phyloP scores from a whole-genome alignment of 306 rosid genomes.

The Quercus aquifolioides region DNA sequence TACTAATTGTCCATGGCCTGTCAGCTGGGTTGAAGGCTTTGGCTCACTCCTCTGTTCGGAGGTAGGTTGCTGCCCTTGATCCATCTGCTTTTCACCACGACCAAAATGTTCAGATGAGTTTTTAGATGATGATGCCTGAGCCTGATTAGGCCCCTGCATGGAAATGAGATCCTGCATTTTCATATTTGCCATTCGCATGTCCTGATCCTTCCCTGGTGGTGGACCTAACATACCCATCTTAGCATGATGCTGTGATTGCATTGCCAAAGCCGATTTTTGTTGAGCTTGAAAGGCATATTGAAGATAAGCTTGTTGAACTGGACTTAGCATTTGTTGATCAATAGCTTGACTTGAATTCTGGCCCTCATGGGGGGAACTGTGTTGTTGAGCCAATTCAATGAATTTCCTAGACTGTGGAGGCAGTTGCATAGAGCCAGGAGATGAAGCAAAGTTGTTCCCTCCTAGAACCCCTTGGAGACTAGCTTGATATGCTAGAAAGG shows the following conservation, averaged over 20 bases:
- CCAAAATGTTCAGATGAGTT: conserved; percentile 59
- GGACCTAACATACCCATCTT: conserved; percentile 71
- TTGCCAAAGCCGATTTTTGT: conserved; percentile 70
- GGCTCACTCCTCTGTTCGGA: conserved; percentile 64
- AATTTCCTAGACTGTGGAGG: conserved; percentile 80
- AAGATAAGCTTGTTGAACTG: conserved; percentile 75
- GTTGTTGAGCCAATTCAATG: conserved; percentile 67
- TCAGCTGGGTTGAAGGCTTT: conserved; percentile 56
- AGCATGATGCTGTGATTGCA: conserved; percentile 79
- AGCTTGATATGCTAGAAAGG: conserved; percentile 70
- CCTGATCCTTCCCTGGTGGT: conserved; percentile 74
- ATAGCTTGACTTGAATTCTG: conserved; percentile 67
- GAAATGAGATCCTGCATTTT: conserved; percentile 80
- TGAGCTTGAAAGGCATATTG: conserved; percentile 85
- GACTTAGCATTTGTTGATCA: conserved; percentile 71
- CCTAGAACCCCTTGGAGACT: conserved; percentile 68
- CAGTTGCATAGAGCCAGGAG: conserved; percentile 60
- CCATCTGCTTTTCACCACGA: conserved; percentile 72
- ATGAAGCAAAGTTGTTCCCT: conserved; percentile 50
- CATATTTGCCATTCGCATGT: conserved; percentile 64
- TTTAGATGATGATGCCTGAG: conserved; percentile 61
- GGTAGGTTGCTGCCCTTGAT: conserved; percentile 64
- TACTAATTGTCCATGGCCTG: conserved; percentile 50
- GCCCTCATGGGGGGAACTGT: conserved; percentile 63
- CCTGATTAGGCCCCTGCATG: conserved; percentile 56